These are phyloP conservation scores for Picochlorum costavermella DNA, from an alignment of 139 green algal genomes.

Conservation along the genomic window DNA sequence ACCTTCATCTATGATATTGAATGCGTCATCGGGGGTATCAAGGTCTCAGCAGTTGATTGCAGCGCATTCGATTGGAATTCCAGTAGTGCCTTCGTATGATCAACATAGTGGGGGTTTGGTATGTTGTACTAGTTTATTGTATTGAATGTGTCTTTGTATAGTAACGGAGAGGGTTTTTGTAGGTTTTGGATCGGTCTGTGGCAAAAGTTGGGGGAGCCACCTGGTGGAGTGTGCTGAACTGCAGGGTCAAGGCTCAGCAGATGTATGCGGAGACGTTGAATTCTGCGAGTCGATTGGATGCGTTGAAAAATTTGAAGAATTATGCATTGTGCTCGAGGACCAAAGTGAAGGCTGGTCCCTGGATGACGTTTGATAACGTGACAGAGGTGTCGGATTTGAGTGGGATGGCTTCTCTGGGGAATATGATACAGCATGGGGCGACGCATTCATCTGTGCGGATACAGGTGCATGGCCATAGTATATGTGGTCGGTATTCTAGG, in stretches of 20 bases:
- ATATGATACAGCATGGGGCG: neutral
- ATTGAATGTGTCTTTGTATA: neutral
- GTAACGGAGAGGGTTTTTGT: neutral
- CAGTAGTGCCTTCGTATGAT: constrained; percentile 45
- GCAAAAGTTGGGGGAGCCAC: constrained; percentile 26
- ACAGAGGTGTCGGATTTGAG: constrained; percentile 29
- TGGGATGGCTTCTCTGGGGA: neutral
- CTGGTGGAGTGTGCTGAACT: constrained; percentile 58
- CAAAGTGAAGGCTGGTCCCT: constrained; percentile 19
- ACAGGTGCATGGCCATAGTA: constrained; percentile 26
- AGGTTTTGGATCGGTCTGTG: constrained; percentile 69
- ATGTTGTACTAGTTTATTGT: constrained; percentile 2
- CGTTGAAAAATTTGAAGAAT: constrained; percentile 37
- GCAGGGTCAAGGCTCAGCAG: constrained; percentile 37
- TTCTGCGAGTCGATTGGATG: constrained; percentile 17
- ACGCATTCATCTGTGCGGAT: constrained; percentile 12
- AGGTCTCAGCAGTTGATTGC: constrained; percentile 59
- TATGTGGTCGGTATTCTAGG: constrained; percentile 17
- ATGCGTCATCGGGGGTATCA: constrained; percentile 40
- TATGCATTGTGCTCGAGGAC: constrained; percentile 36
- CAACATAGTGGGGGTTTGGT: constrained; percentile 47
- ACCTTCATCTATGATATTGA: constrained; percentile 43
- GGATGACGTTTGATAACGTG: constrained; percentile 23
- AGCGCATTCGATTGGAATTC: constrained; percentile 46
- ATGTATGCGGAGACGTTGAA: constrained; percentile 11